A percentile compares a stretch with the other conserved stretches of the same genome.
Conservation (phyloP, 495 filamentous ascomycete genomes). For the Penicillium lagena region DNA sequence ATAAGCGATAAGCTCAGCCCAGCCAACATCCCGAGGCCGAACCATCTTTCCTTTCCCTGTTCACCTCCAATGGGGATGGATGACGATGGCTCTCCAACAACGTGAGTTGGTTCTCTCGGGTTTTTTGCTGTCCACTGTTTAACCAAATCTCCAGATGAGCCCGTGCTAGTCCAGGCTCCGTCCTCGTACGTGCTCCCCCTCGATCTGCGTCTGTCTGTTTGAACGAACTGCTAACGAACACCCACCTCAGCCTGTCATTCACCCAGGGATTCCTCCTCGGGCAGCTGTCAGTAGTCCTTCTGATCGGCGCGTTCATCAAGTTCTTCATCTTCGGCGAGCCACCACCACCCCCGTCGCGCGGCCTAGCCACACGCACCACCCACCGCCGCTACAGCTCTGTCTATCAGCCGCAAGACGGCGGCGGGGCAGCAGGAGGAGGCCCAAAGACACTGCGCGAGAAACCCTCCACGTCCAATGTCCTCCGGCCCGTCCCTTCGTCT, state of each 20-base stretch:
- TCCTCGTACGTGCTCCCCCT: conserved; percentile 37
- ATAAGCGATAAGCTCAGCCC: conserved; percentile 10
- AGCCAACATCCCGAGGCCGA: conserved; percentile 8
- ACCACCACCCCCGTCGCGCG: conserved; percentile 72
- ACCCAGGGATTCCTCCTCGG: conserved; percentile 83
- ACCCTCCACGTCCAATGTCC: conserved; percentile 65
- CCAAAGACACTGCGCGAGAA: conserved; percentile 58
- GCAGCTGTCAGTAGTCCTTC: conserved; percentile 82
- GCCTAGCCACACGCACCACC: conserved; percentile 61
- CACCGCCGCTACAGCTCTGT: conserved; percentile 57
- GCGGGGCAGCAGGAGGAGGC: conserved; percentile 2
- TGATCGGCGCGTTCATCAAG: conserved; percentile 93
- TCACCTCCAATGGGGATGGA: conserved; percentile 18
- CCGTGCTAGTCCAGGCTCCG: conserved; percentile 28
- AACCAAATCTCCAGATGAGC: conserved; percentile 21
- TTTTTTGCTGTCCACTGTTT: conserved; percentile 3
- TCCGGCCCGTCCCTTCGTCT: conserved; percentile 52
- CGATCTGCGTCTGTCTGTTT: background rate
- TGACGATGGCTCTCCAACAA: conserved; percentile 36
- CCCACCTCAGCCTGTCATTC: conserved; percentile 10
- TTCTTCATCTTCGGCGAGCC: conserved; percentile 99
- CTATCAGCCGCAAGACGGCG: conserved; percentile 23
- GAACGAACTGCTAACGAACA: conserved; percentile 7
- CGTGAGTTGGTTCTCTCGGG: conserved; percentile 9
- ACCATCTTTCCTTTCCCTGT: conserved; percentile 6